Conservation (phyloP, 1,284 basidiomycete species). For the Coniophora puteana region DNA sequence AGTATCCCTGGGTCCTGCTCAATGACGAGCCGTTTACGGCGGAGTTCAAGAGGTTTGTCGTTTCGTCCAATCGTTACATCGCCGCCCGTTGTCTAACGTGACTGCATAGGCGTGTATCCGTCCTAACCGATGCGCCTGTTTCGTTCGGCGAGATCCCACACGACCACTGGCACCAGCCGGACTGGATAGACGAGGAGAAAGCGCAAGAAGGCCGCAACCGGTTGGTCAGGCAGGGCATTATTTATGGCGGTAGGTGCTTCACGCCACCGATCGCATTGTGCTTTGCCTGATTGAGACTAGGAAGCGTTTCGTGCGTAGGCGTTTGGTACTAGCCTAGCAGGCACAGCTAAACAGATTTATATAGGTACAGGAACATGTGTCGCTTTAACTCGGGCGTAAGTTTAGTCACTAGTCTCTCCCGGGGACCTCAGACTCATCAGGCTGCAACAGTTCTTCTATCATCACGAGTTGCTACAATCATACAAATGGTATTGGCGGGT, state of each 20-base stretch:
- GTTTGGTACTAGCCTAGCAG: background rate
- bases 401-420: constrained; percentile 6
- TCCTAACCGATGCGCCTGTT: constrained; percentile 51
- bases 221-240: constrained; percentile 61
- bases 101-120: constrained; percentile 46
- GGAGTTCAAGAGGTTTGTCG: constrained; percentile 57
- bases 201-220: constrained; percentile 60
- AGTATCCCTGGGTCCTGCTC: constrained; percentile 72
- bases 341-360: constrained; percentile 6
- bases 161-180: constrained; percentile 79
- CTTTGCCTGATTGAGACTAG: constrained; percentile 24
- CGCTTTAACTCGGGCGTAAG: constrained; percentile 82
- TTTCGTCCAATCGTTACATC: background rate
- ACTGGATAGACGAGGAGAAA: constrained; percentile 74
- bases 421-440: constrained; percentile 2
- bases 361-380: constrained; percentile 75
- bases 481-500: constrained; percentile 88
- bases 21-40: constrained; percentile 71
- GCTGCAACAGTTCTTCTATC: constrained; percentile 66
- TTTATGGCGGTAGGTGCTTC: constrained; percentile 54
- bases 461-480: constrained; percentile 64
- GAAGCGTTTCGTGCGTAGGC: constrained; percentile 47
- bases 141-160: constrained; percentile 70
- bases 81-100: constrained; percentile 14
- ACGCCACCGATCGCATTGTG: background rate